These are phyloP conservation scores for Moringa oleifera DNA, from an alignment of 345 rosid species.

Conservation along the genomic window DNA sequence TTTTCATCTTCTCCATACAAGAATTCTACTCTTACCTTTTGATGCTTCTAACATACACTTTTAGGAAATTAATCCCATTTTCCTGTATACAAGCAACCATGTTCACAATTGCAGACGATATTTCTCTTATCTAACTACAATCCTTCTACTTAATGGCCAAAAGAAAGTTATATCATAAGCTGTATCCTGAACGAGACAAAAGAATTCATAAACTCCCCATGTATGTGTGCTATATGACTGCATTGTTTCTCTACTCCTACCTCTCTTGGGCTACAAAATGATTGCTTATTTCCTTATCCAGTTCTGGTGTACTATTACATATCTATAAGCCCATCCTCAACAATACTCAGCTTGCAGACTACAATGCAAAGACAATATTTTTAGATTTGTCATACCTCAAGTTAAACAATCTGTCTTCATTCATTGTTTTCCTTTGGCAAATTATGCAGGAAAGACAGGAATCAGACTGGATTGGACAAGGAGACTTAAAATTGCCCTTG, in stretches of 20 bases:
- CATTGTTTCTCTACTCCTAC: background rate
- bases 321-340: background rate
- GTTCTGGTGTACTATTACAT: background rate
- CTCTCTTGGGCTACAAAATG: background rate
- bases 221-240: background rate
- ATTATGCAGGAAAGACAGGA: constrained; percentile 61
- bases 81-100: no score
- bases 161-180: no score
- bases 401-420: background rate
- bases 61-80: no score
- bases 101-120: no score
- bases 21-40: background rate
- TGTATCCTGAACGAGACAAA: no score
- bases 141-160: no score
- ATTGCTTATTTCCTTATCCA: no score
- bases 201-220: no score
- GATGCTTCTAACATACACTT: background rate
- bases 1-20: background rate
- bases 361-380: background rate
- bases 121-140: no score
- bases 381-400: background rate
- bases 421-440: constrained; percentile 1
- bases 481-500: constrained; percentile 74
- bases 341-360: background rate
- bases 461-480: constrained; percentile 75